These are phyloP conservation scores for Fusarium vanettenii DNA, from an alignment of 2,329 filamentous ascomycete species.

Conservation along the genomic window DNA sequence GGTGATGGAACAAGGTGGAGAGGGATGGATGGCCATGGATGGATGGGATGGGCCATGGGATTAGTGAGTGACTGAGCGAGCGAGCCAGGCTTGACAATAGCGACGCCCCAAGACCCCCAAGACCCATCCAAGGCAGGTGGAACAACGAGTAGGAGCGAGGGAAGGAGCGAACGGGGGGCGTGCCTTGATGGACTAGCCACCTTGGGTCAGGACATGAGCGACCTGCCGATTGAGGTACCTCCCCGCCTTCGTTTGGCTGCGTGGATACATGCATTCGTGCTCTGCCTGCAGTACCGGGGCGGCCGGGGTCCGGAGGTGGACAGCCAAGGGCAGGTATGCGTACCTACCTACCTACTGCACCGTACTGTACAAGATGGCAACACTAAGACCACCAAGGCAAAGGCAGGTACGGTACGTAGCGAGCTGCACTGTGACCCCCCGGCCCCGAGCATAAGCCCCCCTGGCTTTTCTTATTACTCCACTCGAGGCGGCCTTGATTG, in stretches of 20 bases:
- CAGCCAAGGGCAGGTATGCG: constrained; percentile 17
- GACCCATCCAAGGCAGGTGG: constrained; percentile 27
- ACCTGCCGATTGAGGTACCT: neutral
- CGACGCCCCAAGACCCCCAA: constrained; percentile 3
- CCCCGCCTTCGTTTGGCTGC: neutral
- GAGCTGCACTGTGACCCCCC: constrained; percentile 31
- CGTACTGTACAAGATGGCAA: constrained; percentile 2
- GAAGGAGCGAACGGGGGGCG: constrained; percentile 29
- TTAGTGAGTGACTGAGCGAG: constrained; percentile 40
- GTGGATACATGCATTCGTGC: constrained; percentile 23
- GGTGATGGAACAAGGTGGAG: constrained; percentile 51
- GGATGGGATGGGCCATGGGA: constrained; percentile 36
- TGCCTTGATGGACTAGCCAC: constrained; percentile 9
- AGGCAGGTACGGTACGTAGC: constrained; percentile 23
- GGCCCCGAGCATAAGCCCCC: neutral
- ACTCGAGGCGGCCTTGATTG: constrained; percentile 16
- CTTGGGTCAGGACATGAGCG: neutral
- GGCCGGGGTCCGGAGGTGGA: constrained; percentile 19
- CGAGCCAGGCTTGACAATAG: constrained; percentile 26
- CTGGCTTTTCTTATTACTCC: neutral
- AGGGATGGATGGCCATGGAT: constrained; percentile 50
- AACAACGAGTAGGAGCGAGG: constrained; percentile 25
- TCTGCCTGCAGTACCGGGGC: constrained; percentile 30
- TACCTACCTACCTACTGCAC: neutral
- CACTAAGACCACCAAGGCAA: constrained; percentile 18